These are phyloP conservation scores for Chloromonas sp. DNA, from an alignment of 163 green algal genomes.

Conservation along the genomic window DNA sequence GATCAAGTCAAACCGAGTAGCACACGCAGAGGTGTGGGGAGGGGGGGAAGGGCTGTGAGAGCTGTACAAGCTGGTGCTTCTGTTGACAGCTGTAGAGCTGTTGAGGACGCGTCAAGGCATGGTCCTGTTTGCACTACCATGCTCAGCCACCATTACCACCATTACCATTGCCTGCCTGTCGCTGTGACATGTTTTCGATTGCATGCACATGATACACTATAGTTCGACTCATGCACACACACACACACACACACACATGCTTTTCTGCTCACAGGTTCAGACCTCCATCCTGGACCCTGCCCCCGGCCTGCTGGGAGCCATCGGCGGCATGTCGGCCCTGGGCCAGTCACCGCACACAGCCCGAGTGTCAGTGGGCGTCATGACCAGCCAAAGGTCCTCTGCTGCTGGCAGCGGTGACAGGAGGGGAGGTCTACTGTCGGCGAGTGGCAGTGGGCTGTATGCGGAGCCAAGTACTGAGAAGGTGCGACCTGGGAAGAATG, in stretches of 20 bases:
- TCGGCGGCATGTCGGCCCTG: too few relatives aligned
- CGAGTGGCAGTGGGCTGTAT: too few relatives aligned
- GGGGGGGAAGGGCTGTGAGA: not conserved
- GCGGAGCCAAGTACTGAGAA: too few relatives aligned
- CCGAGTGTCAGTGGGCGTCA: not conserved
- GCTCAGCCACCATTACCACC: too few relatives aligned
- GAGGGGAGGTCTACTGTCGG: too few relatives aligned
- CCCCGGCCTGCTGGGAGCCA: not conserved
- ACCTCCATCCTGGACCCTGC: not conserved
- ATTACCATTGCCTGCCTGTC: too few relatives aligned
- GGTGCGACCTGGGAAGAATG: too few relatives aligned
- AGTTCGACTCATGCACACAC: not conserved
- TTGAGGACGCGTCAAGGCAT: too few relatives aligned
- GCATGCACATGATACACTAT: too few relatives aligned
- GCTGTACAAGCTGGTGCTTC: not conserved
- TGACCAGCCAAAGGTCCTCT: not conserved
- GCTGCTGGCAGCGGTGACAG: not conserved
- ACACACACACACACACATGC: not conserved
- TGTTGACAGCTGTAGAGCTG: not conserved
- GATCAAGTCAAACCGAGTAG: constrained; percentile 24
- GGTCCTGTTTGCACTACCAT: too few relatives aligned
- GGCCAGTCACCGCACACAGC: not conserved
- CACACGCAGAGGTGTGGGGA: constrained; percentile 12
- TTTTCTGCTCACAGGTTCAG: not conserved
- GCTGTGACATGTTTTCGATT: too few relatives aligned